These are phyloP conservation scores for Phylloporus scabripes DNA, from an alignment of 768 basidiomycete species.

Conservation along the genomic window DNA sequence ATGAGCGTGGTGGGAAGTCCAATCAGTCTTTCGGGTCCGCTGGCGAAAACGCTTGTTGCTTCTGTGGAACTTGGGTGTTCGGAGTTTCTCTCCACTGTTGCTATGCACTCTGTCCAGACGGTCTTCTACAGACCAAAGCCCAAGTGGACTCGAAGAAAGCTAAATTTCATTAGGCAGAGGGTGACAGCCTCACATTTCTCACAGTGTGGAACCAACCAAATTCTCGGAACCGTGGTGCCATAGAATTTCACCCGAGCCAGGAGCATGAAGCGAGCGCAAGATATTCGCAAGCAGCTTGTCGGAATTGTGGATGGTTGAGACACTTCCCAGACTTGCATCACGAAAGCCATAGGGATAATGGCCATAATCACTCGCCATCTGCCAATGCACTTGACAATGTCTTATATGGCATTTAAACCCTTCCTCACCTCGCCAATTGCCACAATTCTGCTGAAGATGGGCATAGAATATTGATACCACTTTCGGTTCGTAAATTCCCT, in stretches of 20 bases:
- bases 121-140: constrained; percentile 97
- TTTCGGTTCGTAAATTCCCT: no score
- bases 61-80: constrained; percentile 97
- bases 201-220: constrained; percentile 94
- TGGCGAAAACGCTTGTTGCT: constrained; percentile 97
- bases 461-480: no score
- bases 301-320: constrained; percentile 98
- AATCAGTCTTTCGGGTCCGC: constrained; percentile 79
- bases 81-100: constrained; percentile 94
- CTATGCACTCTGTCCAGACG: constrained; percentile 94
- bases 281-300: constrained; percentile 93
- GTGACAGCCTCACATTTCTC: constrained; percentile 86
- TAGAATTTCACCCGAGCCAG: constrained; percentile 97
- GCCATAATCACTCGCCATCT: no score
- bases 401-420: no score
- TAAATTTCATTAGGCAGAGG: constrained; percentile 98
- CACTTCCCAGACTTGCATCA: no score
- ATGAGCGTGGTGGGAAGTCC: constrained; percentile 85
- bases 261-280: constrained; percentile 95
- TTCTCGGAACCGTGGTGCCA: constrained; percentile 99
- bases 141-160: constrained; percentile 99
- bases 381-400: no score
- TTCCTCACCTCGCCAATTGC: no score
- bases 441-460: no score
- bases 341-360: no score